phyloP scores from a whole-genome alignment of 202 grass and related monocot genomes.

The Hordeum pubiflorum region DNA sequence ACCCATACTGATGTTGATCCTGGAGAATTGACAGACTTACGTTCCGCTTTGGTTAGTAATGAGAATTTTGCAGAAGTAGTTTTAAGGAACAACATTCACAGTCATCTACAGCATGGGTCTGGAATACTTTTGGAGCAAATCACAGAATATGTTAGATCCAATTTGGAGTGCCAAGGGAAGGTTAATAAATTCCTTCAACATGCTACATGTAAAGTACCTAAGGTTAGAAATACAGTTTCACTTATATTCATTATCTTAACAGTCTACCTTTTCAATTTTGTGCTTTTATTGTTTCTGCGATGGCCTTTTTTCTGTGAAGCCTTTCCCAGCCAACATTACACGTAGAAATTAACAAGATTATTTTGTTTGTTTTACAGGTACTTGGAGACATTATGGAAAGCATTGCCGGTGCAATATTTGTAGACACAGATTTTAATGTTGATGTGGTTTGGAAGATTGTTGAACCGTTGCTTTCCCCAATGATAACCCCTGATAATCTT shows the following conservation, averaged over 20 bases:
- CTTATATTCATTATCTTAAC: background rate
- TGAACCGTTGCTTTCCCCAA: conserved; percentile 64
- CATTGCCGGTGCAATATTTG: conserved; percentile 68
- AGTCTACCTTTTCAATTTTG: background rate
- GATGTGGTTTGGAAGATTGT: conserved; percentile 72
- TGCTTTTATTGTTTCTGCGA: background rate
- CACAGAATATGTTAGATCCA: conserved; percentile 51
- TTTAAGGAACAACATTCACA: conserved; percentile 65
- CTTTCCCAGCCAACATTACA: background rate
- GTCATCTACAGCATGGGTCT: conserved; percentile 84
- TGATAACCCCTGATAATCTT: conserved; percentile 86
- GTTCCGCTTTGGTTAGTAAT: conserved; percentile 83
- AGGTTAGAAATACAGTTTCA: conserved; percentile 42
- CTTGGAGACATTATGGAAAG: conserved; percentile 95
- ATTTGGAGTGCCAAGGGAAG: conserved; percentile 32
- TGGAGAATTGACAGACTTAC: conserved; percentile 80
- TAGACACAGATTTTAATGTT: conserved; percentile 71
- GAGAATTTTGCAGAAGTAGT: conserved; percentile 80
- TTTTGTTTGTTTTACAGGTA: conserved; percentile 35
- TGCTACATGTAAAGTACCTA: conserved; percentile 59
- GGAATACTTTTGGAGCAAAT: conserved; percentile 79
- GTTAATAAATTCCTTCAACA: conserved; percentile 35
- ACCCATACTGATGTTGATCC: conserved; percentile 69
- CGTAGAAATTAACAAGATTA: conserved; percentile 5
- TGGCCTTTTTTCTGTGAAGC: background rate